A percentile compares a stretch with the other conserved stretches of the same genome.
These are phyloP conservation scores for Ustilago vetiveriae DNA, from an alignment of 1,284 basidiomycete genomes.

Conservation along the genomic window DNA sequence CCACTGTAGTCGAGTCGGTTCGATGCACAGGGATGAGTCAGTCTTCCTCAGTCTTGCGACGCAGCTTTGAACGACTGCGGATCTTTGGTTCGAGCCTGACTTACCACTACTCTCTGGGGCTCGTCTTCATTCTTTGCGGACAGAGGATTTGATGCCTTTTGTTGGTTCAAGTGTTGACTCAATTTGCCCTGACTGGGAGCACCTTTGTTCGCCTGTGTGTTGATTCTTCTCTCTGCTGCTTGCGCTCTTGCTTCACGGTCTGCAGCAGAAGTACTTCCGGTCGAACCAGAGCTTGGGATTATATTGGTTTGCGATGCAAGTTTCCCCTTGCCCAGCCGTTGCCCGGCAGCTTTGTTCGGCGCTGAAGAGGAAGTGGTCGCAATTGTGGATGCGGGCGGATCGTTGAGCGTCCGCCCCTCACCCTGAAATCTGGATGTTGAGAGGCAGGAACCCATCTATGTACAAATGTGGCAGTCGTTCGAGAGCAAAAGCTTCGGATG, in stretches of 20 bases:
- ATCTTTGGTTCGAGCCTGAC: too few species aligned
- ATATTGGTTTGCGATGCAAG: neutral
- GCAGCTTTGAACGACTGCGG: too few species aligned
- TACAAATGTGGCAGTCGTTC: neutral
- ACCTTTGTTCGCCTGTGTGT: constrained; percentile 25
- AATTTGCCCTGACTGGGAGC: constrained; percentile 23
- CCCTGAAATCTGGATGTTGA: constrained; percentile 25
- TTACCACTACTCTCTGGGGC: constrained; percentile 36
- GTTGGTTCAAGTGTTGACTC: constrained; percentile 25
- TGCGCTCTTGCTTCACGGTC: constrained; percentile 33
- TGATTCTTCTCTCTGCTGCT: constrained; percentile 34
- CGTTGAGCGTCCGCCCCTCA: constrained; percentile 27
- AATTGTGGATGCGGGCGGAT: neutral
- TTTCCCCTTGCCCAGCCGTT: constrained; percentile 9
- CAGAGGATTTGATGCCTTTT: constrained; percentile 15
- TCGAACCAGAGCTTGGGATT: neutral
- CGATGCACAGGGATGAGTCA: too few species aligned
- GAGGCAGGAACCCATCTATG: constrained; percentile 44
- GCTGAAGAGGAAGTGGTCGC: neutral
- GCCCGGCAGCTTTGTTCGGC: too few species aligned
- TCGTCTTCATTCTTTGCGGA: constrained; percentile 1
- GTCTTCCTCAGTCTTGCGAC: too few species aligned
- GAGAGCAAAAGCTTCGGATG: neutral
- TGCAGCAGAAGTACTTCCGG: constrained; percentile 4
- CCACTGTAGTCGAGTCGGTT: too few species aligned